phyloP scores from a whole-genome alignment of 108 stramenopile species.

The Epithemia pelagica region DNA sequence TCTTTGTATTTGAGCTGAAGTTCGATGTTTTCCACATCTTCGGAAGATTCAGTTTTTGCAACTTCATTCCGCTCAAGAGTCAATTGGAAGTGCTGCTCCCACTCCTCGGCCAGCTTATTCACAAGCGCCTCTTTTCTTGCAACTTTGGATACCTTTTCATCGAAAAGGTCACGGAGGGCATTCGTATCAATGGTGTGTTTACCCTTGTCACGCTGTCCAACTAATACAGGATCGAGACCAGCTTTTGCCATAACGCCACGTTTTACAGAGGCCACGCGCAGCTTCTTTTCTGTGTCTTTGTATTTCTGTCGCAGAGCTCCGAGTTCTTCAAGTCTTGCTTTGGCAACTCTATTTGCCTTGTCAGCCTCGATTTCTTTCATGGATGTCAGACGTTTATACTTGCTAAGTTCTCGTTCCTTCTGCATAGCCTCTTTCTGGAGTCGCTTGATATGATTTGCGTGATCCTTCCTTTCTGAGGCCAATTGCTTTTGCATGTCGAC shows the following conservation, averaged over 20 bases:
- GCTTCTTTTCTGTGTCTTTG: conserved; percentile 58
- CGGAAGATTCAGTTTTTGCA: conserved; percentile 2
- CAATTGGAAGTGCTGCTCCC: conserved; percentile 62
- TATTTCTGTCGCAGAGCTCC: conserved; percentile 45
- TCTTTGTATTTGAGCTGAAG: conserved; percentile 48
- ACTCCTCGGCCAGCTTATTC: conserved; percentile 56
- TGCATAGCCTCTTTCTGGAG: conserved; percentile 47
- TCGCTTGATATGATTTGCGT: conserved; percentile 31
- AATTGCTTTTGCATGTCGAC: conserved; percentile 46
- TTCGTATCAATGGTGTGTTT: conserved; percentile 9
- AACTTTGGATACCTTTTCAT: conserved; percentile 47
- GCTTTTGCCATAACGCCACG: conserved; percentile 56
- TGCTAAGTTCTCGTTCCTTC: conserved; percentile 36
- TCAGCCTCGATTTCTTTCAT: conserved; percentile 35
- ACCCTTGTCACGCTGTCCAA: conserved; percentile 31
- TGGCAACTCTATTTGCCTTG: conserved; percentile 61
- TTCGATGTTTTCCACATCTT: conserved; percentile 22
- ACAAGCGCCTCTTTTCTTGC: conserved; percentile 47
- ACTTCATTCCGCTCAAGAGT: conserved; percentile 18
- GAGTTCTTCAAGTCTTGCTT: conserved; percentile 34
- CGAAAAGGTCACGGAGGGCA: conserved; percentile 44
- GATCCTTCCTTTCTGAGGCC: conserved; percentile 24
- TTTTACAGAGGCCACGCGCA: conserved; percentile 49
- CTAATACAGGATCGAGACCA: conserved; percentile 51
- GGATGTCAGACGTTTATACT: conserved; percentile 22